phyloP scores from a whole-genome alignment of 2,329 filamentous ascomycete species.

The Aspergillus proliferans region DNA sequence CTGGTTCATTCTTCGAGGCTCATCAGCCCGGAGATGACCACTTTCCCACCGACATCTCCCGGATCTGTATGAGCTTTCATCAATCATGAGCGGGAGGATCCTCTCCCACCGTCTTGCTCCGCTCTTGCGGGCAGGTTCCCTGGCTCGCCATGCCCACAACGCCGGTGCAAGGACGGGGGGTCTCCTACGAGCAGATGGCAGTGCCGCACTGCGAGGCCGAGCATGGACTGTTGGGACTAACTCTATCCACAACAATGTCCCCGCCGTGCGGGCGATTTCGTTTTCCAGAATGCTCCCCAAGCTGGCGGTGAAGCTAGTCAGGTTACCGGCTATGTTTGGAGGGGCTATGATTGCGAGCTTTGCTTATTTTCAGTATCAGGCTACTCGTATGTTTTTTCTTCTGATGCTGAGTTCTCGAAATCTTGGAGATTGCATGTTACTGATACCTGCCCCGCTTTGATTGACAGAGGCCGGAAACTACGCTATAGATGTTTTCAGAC shows the following conservation, averaged over 20 bases:
- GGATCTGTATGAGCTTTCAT: conserved; percentile 32
- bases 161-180: conserved; percentile 58
- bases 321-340: conserved; percentile 85
- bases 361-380: conserved; percentile 94
- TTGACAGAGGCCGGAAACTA: conserved; percentile 65
- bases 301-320: conserved; percentile 80
- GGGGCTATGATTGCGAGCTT: conserved; percentile 78
- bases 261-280: conserved; percentile 58
- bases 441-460: not conserved
- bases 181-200: conserved; percentile 60
- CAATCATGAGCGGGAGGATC: conserved; percentile 65
- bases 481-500: conserved; percentile 67
- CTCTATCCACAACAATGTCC: conserved; percentile 69
- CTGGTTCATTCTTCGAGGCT: conserved; percentile 11
- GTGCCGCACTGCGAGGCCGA: conserved; percentile 56
- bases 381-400: conserved; percentile 59
- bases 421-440: not conserved
- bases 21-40: conserved; percentile 16
- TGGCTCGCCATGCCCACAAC: conserved; percentile 59
- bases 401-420: not conserved
- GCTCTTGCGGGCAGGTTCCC: conserved; percentile 55
- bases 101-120: conserved; percentile 67
- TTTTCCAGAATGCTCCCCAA: conserved; percentile 70
- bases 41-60: conserved; percentile 5
- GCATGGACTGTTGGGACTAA: conserved; percentile 73